Conservation (phyloP, 2,329 filamentous ascomycete species). For the Paraphaeosphaeria sporulosa region DNA sequence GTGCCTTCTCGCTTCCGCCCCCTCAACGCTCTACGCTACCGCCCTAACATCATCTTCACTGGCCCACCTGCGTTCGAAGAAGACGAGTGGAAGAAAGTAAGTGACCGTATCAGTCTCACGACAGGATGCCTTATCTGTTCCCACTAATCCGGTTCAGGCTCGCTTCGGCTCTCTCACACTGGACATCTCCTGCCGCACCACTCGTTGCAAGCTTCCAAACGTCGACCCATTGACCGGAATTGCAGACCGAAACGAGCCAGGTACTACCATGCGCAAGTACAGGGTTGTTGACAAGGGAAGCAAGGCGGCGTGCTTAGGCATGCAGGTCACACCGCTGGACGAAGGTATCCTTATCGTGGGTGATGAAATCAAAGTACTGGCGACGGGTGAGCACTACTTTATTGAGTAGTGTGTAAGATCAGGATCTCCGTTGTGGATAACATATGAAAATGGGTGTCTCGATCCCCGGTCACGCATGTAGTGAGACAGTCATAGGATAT, state of each 20-base stretch:
- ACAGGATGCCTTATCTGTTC: conserved; percentile 42
- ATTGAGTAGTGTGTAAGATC: conserved; percentile 13
- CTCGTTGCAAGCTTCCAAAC: conserved; percentile 75
- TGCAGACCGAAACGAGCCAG: conserved; percentile 64
- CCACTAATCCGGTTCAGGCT: conserved; percentile 13
- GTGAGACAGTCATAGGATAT: too few species aligned
- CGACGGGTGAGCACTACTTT: conserved; percentile 43
- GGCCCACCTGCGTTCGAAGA: conserved; percentile 72
- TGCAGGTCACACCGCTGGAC: conserved; percentile 67
- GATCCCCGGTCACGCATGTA: too few species aligned
- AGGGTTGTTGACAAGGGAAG: conserved; percentile 69
- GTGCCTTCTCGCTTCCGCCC: conserved; percentile 62
- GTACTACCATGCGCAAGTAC: conserved; percentile 64
- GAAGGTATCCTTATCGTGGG: conserved; percentile 42
- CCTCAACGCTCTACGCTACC: conserved; percentile 70
- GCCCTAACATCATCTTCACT: conserved; percentile 75
- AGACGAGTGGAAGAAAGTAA: conserved; percentile 69
- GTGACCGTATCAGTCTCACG: neutral
- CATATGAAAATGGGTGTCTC: too few species aligned
- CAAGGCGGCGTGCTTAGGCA: conserved; percentile 67
- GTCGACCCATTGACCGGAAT: conserved; percentile 69
- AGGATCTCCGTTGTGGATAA: too few species aligned
- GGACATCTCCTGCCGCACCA: conserved; percentile 69
- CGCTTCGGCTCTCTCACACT: conserved; percentile 60
- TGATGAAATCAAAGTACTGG: conserved; percentile 43